A percentile compares a stretch with the other conserved stretches of the same genome.
phyloP scores from a whole-genome alignment of 768 basidiomycete genomes.

The Suillus variegatus region DNA sequence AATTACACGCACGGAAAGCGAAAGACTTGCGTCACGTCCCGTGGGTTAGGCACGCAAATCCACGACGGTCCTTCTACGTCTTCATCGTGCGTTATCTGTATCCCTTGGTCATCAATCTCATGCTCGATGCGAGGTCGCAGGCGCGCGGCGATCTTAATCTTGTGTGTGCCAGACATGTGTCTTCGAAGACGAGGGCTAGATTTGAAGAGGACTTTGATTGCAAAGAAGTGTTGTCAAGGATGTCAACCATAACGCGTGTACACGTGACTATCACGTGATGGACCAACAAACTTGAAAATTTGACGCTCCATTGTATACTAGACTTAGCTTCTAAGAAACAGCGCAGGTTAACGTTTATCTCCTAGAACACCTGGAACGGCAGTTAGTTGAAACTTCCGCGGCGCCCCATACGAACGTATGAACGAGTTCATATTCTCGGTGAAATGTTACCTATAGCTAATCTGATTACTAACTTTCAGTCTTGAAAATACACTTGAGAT shows the following conservation, averaged over 20 bases:
- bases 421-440: neutral
- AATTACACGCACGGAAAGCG: slow-evolving; percentile 63
- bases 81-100: slow-evolving; percentile 50
- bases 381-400: too few relatives aligned
- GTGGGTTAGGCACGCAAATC: slow-evolving; percentile 70
- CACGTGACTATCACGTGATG: slow-evolving; percentile 3
- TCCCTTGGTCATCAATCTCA: slow-evolving; percentile 63
- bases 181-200: neutral
- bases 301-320: too few relatives aligned
- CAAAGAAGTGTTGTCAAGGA: neutral
- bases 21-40: slow-evolving; percentile 69
- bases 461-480: neutral
- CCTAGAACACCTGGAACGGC: too few relatives aligned
- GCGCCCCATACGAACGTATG: neutral
- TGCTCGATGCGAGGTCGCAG: slow-evolving; percentile 63
- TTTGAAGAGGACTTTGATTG: neutral
- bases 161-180: slow-evolving; percentile 34
- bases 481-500: neutral
- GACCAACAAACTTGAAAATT: too few relatives aligned
- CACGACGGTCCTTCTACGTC: slow-evolving; percentile 39
- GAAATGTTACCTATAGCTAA: neutral
- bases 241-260: slow-evolving; percentile 5
- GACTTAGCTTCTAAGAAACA: too few relatives aligned
- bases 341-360: too few relatives aligned
- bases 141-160: slow-evolving; percentile 72